Evolutionary conservation across 202 grass and related monocot species (phyloP), one percentile per base, ranked within the genome.

Genomic region (Alloteropsis angusta): DNA sequence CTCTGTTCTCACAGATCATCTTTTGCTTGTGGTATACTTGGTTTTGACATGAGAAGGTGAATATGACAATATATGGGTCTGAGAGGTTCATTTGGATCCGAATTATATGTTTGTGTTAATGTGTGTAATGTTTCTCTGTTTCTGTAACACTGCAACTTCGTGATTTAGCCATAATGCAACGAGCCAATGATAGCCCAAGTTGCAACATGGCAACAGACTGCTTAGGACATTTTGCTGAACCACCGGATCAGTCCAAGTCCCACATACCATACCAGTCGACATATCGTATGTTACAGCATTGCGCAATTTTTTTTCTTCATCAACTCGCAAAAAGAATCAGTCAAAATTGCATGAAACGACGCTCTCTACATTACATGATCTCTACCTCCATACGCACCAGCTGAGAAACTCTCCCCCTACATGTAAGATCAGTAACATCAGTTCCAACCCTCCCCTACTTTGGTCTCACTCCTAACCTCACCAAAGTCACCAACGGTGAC

Each of bases 321-420:
- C 11, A 62, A 61, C 16, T 9, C 4, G 1, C 63, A 54, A 23
- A 67, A 77, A 78, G 16, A 80, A 85, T 47, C 28, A 9, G 80
- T 82, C 83, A 89, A 89, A 89, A 74, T 78, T 82, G 77, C 58
- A 50, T 43, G 8, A 38, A 22, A 60, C 43, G 54, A 59, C 59
- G 47, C 39, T 41, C 41, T 71, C 52, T 71, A 76, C 62, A 75
- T 49, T 57, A 64, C 62, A 64, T 28, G 75, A 74, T 17, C 60
- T 53, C 87, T 82, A 72, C 73, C 7, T 53, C 17, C 49, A 19
- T 30, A 44, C 35, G 25, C 49, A 53, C n/a, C 30, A 82, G 50
- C 65, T 23, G 13, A 54, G 43, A 43, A 81, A 46, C 34, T 22
- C 49, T 5, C 34, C 5, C n/a, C 64, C 74, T 55, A 55, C 85